Conservation (phyloP, 2,329 filamentous ascomycete species). For the Aspergillus caelatus region DNA sequence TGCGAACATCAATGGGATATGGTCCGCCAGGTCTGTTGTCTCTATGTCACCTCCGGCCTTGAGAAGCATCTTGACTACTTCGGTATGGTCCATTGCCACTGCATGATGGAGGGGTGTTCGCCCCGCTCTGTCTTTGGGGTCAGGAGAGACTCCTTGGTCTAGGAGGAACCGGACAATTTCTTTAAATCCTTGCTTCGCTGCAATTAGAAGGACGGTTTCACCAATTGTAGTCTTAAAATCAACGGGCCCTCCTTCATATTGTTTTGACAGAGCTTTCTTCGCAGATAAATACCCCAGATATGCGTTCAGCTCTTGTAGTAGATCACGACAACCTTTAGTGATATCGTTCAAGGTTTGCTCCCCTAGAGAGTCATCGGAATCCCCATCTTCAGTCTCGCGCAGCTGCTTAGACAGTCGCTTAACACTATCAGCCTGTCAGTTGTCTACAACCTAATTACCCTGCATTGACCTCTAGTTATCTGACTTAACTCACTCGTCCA, state of each 20-base stretch:
- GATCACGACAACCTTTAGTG: neutral
- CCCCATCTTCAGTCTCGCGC: neutral
- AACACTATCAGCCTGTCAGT: neutral
- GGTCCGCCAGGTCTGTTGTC: neutral
- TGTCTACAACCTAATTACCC: too few relatives aligned
- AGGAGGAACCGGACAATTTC: neutral
- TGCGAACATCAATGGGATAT: neutral
- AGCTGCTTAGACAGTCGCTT: neutral
- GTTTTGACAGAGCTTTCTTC: neutral
- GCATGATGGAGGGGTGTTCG: neutral
- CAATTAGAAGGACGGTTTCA: neutral
- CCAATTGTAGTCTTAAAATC: neutral
- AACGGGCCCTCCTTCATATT: neutral
- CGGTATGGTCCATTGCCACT: neutral
- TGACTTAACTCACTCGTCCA: neutral
- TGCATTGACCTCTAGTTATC: neutral
- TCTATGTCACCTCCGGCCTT: neutral
- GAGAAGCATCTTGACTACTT: neutral
- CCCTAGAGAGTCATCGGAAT: neutral
- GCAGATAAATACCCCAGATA: neutral
- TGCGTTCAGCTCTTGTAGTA: neutral
- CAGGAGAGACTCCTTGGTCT: neutral
- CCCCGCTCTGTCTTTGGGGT: neutral
- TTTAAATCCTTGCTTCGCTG: neutral
- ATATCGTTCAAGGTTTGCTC: neutral